Evolutionary conservation across 768 basidiomycete genomes (phyloP), one percentile per base, ranked within the genome.

Genomic region (Boletus fagicola): DNA sequence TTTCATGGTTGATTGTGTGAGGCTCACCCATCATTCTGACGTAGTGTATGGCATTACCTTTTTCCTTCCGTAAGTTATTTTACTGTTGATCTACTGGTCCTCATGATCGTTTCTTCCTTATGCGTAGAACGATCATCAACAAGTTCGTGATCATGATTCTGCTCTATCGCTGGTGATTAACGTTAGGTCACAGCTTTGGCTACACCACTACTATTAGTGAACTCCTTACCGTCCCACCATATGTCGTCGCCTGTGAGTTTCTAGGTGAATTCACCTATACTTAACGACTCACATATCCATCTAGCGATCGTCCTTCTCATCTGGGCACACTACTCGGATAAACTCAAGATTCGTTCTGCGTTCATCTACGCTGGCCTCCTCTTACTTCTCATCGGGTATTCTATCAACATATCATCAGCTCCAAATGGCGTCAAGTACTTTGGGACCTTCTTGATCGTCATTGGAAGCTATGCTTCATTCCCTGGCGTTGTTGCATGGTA

Each of bases 31-130:
- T n/a, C 24, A 6, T 28, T 39, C 15, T 53, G 39, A 24, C 31
- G 13, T 40, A 87, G 86, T 87, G 3, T 87, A 84, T 62, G 87
- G 86, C 3, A 86, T 87, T 47, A 86, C 87, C 0, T 72, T 87
- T 26, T 89, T 89, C 76, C 71, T 88, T 31, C 86, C 86, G 83
- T 87, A 66, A 64, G 86, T 78, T 4, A 9, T 12, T 24, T 49
- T 35, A 1, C 9, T 39, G n/a, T n/a, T 7, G 36, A 18, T 31
- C n/a, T 60, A 10, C 61, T 31, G 24, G 35, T 22, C n/a, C 49
- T 48, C 47, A 46, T 33, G 9, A 26, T 48, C 7, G 2, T 52
- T 22, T 53, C 11, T 28, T 31, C 11, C 28, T 47, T 11, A 15
- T 20, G 26, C 6, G 12, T 48, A 87, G 85, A 44, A 82, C 84